phyloP scores from a whole-genome alignment of 169 alveolate species.

The Neospora caninum region DNA sequence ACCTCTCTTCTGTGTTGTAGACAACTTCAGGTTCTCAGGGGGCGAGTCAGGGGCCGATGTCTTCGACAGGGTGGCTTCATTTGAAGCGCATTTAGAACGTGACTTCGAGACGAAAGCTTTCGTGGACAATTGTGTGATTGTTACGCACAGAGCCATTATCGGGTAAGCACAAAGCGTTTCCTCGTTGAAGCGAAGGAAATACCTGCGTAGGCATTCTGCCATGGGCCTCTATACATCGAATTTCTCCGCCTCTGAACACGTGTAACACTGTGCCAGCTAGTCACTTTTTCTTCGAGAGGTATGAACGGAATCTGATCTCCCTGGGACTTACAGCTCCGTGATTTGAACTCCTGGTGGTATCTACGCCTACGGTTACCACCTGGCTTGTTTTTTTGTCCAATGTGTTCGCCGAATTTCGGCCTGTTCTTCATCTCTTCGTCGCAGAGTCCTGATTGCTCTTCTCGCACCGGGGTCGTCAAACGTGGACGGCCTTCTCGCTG shows the following conservation, averaged over 20 bases:
- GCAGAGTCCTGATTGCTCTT: background rate
- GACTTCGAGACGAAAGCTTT: background rate
- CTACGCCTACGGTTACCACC: no score
- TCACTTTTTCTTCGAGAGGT: no score
- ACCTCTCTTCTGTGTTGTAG: background rate
- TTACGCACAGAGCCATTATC: background rate
- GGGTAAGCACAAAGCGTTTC: background rate
- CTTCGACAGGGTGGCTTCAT: background rate
- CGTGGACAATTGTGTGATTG: background rate
- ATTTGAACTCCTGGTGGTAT: no score
- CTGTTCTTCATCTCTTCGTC: background rate
- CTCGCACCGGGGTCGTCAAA: background rate
- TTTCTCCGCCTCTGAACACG: no score
- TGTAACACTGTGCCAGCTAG: no score
- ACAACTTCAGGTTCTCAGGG: background rate
- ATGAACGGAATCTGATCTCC: no score
- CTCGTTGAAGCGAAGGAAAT: no score
- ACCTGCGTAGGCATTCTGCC: no score
- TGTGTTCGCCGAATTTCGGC: no score
- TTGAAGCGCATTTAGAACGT: background rate
- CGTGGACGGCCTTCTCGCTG: background rate
- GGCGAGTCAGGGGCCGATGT: slow-evolving; percentile 10
- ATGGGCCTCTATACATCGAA: no score
- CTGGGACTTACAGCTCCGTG: no score
- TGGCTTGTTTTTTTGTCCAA: no score